These are phyloP conservation scores for Quercus gilva DNA, from an alignment of 306 rosid species.

Conservation along the genomic window DNA sequence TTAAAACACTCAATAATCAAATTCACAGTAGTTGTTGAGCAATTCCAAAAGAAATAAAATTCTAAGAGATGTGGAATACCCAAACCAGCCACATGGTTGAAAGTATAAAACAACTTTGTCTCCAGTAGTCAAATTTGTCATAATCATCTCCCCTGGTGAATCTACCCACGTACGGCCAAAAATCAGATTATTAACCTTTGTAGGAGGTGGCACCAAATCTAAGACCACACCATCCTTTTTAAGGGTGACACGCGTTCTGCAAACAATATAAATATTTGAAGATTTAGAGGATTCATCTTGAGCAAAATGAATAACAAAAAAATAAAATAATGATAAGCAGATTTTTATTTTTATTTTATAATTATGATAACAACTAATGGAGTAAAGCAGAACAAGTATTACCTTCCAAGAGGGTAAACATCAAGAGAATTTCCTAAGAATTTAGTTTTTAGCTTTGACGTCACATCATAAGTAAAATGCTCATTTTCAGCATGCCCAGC, in stretches of 20 bases:
- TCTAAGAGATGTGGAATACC: slow-evolving; percentile 33
- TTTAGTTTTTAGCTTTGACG: slow-evolving; percentile 91
- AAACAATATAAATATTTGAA: slow-evolving; percentile 8
- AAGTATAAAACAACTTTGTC: slow-evolving; percentile 84
- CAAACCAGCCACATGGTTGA: slow-evolving; percentile 99
- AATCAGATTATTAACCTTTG: slow-evolving; percentile 89
- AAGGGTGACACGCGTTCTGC: slow-evolving; percentile 81
- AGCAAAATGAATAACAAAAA: neutral
- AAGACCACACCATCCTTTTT: slow-evolving; percentile 75
- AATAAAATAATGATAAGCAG: neutral
- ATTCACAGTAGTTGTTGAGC: neutral
- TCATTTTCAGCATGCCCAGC: slow-evolving; percentile 93
- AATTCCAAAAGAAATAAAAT: slow-evolving; percentile 13
- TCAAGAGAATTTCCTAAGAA: slow-evolving; percentile 86
- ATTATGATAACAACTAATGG: neutral
- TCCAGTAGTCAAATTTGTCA: slow-evolving; percentile 79
- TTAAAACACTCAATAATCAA: neutral
- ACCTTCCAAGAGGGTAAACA: slow-evolving; percentile 97
- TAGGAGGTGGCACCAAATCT: slow-evolving; percentile 92
- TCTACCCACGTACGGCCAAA: slow-evolving; percentile 96
- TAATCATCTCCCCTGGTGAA: slow-evolving; percentile 90
- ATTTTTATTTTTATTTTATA: neutral
- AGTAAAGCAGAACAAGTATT: neutral
- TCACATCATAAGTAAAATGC: slow-evolving; percentile 80
- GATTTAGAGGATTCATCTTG: neutral